Conservation (phyloP, 2,329 filamentous ascomycete genomes). For the Calycina herbarum region DNA sequence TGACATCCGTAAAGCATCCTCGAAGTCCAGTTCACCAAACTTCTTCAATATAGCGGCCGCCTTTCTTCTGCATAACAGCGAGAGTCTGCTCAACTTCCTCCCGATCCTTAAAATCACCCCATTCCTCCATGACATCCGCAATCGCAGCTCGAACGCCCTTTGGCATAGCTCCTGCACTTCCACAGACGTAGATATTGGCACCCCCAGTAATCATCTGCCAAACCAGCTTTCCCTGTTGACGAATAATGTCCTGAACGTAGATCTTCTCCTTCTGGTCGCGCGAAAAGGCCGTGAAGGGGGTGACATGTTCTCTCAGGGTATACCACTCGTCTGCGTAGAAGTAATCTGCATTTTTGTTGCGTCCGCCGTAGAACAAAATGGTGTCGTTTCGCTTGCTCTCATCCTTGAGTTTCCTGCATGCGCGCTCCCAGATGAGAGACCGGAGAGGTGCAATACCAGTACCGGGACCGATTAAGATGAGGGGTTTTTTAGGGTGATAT, state of each 20-base stretch:
- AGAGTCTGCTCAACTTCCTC: conserved; percentile 57
- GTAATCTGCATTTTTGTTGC: conserved; percentile 73
- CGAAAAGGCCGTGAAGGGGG: conserved; percentile 67
- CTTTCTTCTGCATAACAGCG: conserved; percentile 58
- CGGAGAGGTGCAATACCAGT: conserved; percentile 87
- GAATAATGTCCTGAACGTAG: conserved; percentile 58
- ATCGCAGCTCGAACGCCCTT: conserved; percentile 67
- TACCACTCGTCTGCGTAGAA: conserved; percentile 81
- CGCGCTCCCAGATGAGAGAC: conserved; percentile 76
- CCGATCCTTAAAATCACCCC: conserved; percentile 34
- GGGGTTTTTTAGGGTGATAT: conserved; percentile 46
- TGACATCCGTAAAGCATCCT: background rate
- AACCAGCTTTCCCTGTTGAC: conserved; percentile 33
- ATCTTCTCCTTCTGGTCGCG: conserved; percentile 64
- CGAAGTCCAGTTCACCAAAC: conserved; percentile 55
- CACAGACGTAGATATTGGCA: conserved; percentile 59
- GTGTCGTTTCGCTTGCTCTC: conserved; percentile 34
- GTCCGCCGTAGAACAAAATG: conserved; percentile 80
- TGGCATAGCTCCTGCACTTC: conserved; percentile 67
- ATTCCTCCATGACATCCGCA: conserved; percentile 56
- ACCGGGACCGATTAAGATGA: conserved; percentile 79
- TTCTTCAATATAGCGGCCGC: conserved; percentile 66
- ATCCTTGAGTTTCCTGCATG: conserved; percentile 27
- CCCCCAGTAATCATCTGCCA: conserved; percentile 50
- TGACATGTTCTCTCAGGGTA: conserved; percentile 45